Evolutionary conservation across 495 filamentous ascomycete species (phyloP).

Genomic region (Penicillium macrosclerotiorum): DNA sequence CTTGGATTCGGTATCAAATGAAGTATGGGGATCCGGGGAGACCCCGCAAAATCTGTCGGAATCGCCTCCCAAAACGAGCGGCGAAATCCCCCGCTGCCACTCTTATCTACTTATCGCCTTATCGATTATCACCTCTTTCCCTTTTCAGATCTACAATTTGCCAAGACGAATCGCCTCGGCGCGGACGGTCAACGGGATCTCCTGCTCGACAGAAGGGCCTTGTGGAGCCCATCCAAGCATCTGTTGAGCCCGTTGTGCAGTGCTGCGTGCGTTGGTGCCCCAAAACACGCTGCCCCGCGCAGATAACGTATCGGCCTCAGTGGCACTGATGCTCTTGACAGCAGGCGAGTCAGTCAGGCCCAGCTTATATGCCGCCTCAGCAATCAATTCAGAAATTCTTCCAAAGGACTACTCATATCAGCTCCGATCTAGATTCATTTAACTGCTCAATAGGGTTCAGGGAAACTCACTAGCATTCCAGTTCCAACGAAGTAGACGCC

Average conservation of each 20-base stretch:
- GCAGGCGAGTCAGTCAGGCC: slow-evolving; percentile 54
- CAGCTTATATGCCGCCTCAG: slow-evolving; percentile 52
- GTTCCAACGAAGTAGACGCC: slow-evolving; percentile 68
- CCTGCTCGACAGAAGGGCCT: slow-evolving; percentile 44
- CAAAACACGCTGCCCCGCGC: slow-evolving; percentile 28
- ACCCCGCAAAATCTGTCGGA: slow-evolving; percentile 5
- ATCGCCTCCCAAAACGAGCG: slow-evolving; percentile 3
- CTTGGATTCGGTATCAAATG: neutral
- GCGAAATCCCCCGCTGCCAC: neutral
- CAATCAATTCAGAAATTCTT: slow-evolving; percentile 54
- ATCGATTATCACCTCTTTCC: slow-evolving; percentile 1
- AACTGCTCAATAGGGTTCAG: neutral
- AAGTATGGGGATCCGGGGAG: slow-evolving; percentile 5
- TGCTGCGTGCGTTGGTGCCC: slow-evolving; percentile 56
- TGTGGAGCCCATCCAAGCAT: slow-evolving; percentile 57
- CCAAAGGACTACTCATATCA: slow-evolving; percentile 46
- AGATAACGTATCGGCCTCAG: slow-evolving; percentile 24
- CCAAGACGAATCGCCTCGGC: slow-evolving; percentile 41
- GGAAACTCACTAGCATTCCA: slow-evolving; percentile 46
- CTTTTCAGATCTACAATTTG: slow-evolving; percentile 2
- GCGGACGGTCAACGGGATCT: slow-evolving; percentile 45
- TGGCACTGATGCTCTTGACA: slow-evolving; percentile 29
- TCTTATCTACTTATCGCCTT: slow-evolving; percentile 9
- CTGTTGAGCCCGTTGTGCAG: slow-evolving; percentile 54
- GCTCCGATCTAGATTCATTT: neutral